Base-by-base conservation (phyloP, 108 stramenopile species). In the Discostella pseudostelligera region DNA sequence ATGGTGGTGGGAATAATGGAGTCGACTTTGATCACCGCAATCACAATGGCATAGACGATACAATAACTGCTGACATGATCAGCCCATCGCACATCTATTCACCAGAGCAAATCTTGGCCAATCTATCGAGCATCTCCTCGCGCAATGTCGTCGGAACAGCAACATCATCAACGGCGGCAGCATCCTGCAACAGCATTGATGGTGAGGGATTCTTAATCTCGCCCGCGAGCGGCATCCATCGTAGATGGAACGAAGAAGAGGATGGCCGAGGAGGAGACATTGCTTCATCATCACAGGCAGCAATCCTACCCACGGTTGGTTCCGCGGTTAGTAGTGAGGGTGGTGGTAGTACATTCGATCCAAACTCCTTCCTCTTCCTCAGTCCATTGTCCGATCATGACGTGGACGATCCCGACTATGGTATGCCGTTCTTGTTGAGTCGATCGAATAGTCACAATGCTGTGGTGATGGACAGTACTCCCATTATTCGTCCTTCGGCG, bases 391-490 rank as follows among this genome's bases (percentile, higher is more conserved):
- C 53, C 1, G 26, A 54, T 36, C 9, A 29, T 5, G 53, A 54
- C 53, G 12, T 54, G 32, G 53, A 54, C 53, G 53, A 54, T n/a
- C 53, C 53, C 32, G 53, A 54, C 14, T 36, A 54, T 36, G 53
- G 53, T 14, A 54, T 54, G 53, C 53, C 53, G 6, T 22, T 26
- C 20, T 54, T 54, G 53, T 54, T 54, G 53, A 54, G 53, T 35
- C 28, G 53, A 13, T 54, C 53, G 53, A 54, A 54, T 36, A 5
- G 53, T 36, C 53, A 17, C 29, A 54, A 54, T 54, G 53, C 32
- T 21, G 53, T 54, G 8, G 49, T n/a, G 21, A 12, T 50, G 49
- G 24, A 50, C 8, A 50, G 3, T 4, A 10, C 3, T 36, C 53
- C 26, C 12, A 10, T 8, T 36, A 10, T 8, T 36, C 53, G 25